Evolutionary conservation across 2,329 filamentous ascomycete species (phyloP), one percentile per base, ranked within the genome.

Genomic region (Xylariaceae sp.): DNA sequence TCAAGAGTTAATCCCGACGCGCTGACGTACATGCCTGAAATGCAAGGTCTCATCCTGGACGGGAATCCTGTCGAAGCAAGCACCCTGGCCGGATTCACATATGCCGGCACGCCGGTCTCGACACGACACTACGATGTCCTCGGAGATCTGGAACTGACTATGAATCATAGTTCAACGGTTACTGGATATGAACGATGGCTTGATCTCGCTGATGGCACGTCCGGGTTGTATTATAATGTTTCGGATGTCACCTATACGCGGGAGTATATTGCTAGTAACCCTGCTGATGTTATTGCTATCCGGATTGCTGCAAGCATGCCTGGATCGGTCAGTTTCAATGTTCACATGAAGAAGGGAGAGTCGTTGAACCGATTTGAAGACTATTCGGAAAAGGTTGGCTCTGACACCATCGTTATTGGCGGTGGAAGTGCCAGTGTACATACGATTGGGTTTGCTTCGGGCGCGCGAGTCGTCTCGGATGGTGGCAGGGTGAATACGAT

Each of bases 361-460:
- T 50, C 48, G 4, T 41, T 43, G 37, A 50, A 50, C 39, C 31
- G 48, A 19, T 50, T 30, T 9, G 35, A 50, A 34, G 48, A 50
- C 48, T 50, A 50, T 27, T 40, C 48, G 4, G 9, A 56, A 27
- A 55, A 61, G 9, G 55, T 62, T 0, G 66, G 66, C 29, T 51
- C 52, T 12, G 62, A 68, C 46, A 61, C 63, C 3, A 65, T 68
- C 19, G 55, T 49, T 19, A 41, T 65, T 32, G 54, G 56, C 11
- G 60, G 61, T 30, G 56, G 52, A 11, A 68, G 62, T 19, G 64
- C 12, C 60, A 66, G 49, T 41, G 53, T 8, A 64, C 50, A 41
- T 45, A 64, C 12, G 54, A 68, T 51, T 57, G 56, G 29, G 47
- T 71, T 65, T 31, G 58, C 60, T 4, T 54, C 58, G 1, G 58